These are phyloP conservation scores for Aspergillus nidulans DNA, from an alignment of 495 filamentous ascomycete genomes.

Conservation along the genomic window DNA sequence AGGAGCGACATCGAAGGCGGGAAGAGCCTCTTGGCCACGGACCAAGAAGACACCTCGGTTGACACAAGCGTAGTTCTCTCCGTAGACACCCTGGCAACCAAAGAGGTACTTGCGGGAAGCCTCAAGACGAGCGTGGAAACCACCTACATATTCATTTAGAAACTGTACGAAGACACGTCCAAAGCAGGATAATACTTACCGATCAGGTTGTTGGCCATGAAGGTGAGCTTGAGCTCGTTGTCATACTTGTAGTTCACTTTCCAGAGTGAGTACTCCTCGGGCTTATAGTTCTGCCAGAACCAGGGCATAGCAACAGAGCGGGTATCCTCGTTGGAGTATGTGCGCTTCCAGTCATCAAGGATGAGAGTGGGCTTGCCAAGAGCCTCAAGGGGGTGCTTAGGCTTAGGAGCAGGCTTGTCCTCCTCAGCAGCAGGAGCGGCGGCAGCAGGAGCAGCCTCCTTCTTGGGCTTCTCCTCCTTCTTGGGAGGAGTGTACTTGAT, in stretches of 20 bases:
- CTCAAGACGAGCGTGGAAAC: constrained; percentile 97
- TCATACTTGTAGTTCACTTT: constrained; percentile 95
- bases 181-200: constrained; percentile 32
- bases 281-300: constrained; percentile 95
- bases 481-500: constrained; percentile 87
- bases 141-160: constrained; percentile 46
- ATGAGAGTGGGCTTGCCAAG: constrained; percentile 74
- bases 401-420: constrained; percentile 53
- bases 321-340: constrained; percentile 96
- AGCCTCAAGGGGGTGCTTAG: constrained; percentile 93
- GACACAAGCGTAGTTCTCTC: constrained; percentile 77
- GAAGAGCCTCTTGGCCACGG: constrained; percentile 80
- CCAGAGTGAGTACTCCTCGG: constrained; percentile 95
- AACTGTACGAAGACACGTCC: background rate
- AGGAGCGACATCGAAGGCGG: constrained; percentile 93
- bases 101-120: constrained; percentile 98
- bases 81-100: constrained; percentile 85
- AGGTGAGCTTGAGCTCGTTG: constrained; percentile 90
- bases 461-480: constrained; percentile 72
- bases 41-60: constrained; percentile 89
- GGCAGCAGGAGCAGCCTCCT: constrained; percentile 51
- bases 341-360: constrained; percentile 96
- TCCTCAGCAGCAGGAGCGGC: constrained; percentile 54
- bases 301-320: constrained; percentile 79
- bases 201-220: constrained; percentile 98